phyloP scores from a whole-genome alignment of 2,329 filamentous ascomycete genomes.

The Cladophialophora immunda region DNA sequence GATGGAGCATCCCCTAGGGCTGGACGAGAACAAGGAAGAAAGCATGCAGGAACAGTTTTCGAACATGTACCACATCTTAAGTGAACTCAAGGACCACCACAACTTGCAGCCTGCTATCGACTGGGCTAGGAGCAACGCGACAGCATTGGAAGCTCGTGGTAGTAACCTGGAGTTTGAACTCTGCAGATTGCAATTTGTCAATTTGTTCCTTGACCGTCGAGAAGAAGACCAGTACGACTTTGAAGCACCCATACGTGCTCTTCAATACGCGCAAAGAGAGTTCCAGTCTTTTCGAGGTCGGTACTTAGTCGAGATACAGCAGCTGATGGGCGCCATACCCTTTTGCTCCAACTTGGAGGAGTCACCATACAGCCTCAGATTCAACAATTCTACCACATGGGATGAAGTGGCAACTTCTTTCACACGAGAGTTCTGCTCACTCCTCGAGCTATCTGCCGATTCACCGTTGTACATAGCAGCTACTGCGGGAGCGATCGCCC shows the following conservation, averaged over 20 bases:
- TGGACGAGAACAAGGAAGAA: constrained; percentile 46
- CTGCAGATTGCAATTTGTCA: constrained; percentile 86
- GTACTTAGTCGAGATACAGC: constrained; percentile 80
- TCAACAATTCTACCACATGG: constrained; percentile 79
- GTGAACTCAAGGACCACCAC: constrained; percentile 73
- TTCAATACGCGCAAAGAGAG: constrained; percentile 77
- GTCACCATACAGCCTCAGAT: constrained; percentile 82
- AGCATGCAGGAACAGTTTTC: constrained; percentile 76
- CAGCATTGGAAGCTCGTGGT: constrained; percentile 77
- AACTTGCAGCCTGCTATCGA: constrained; percentile 84
- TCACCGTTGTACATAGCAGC: constrained; percentile 92
- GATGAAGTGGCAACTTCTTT: constrained; percentile 86
- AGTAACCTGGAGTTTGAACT: constrained; percentile 97
- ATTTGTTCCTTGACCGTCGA: constrained; percentile 76
- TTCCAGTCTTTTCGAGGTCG: constrained; percentile 78
- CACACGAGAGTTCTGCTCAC: constrained; percentile 90
- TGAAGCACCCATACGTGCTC: constrained; percentile 67
- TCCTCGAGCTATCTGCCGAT: constrained; percentile 87
- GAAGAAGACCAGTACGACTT: constrained; percentile 52
- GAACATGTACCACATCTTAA: constrained; percentile 89
- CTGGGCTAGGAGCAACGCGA: constrained; percentile 80
- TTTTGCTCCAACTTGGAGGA: constrained; percentile 76
- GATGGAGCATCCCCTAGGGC: constrained; percentile 38
- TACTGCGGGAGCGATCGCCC: constrained; percentile 89
- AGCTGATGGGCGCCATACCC: constrained; percentile 81